Percentiles rank a stretch among this genome's conserved stretches.
phyloP scores from a whole-genome alignment of 1,284 basidiomycete genomes.

The Sporisorium reilianum region DNA sequence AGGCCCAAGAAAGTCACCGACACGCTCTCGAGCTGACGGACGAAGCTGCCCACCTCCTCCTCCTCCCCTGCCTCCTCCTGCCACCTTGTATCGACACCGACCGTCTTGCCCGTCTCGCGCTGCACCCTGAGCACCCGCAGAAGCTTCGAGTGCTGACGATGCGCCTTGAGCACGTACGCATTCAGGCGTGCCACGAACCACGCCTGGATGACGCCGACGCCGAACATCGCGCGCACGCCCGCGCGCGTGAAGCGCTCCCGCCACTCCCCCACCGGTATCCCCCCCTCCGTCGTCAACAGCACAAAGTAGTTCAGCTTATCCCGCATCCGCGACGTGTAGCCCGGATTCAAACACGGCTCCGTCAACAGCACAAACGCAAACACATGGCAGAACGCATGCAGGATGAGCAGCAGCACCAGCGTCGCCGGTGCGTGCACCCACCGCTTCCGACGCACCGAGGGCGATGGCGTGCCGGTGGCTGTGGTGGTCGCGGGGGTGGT shows the following conservation, averaged over 20 bases:
- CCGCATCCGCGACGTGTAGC: neutral
- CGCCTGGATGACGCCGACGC: conserved; percentile 24
- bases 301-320: conserved; percentile 24
- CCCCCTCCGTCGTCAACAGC: neutral
- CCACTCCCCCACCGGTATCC: conserved; percentile 9
- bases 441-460: neutral
- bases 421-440: conserved; percentile 13
- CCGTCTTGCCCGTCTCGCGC: neutral
- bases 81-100: conserved; percentile 4
- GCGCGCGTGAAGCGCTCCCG: conserved; percentile 16
- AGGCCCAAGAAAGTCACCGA: conserved; percentile 8
- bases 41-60: conserved; percentile 16
- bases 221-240: conserved; percentile 18
- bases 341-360: conserved; percentile 37
- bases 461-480: neutral
- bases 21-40: conserved; percentile 29
- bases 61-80: neutral
- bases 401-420: conserved; percentile 7
- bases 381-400: conserved; percentile 16
- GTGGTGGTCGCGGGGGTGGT: neutral
- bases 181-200: conserved; percentile 35
- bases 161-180: conserved; percentile 14
- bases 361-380: conserved; percentile 32
- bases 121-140: neutral
- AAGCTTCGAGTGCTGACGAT: neutral